A percentile compares a stretch with the other conserved stretches of the same genome.
phyloP scores from a whole-genome alignment of 2,329 filamentous ascomycete species.

The Aspergillus udagawae region DNA sequence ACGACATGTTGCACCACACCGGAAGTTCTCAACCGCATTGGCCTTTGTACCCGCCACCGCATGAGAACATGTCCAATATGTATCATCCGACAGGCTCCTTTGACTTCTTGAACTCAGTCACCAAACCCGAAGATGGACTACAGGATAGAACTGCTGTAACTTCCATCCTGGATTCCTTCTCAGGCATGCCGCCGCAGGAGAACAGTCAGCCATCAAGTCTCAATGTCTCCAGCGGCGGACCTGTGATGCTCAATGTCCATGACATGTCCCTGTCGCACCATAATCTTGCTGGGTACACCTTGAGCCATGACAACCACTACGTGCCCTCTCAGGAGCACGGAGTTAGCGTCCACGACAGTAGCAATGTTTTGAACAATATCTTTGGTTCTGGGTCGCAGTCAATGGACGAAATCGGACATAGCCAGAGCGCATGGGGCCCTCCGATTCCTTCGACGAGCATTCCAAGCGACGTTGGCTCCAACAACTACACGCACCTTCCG shows the following conservation, averaged over 20 bases:
- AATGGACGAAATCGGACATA: constrained; percentile 33
- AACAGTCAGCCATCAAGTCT: constrained; percentile 29
- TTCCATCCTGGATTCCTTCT: constrained; percentile 34
- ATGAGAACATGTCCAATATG: constrained; percentile 32
- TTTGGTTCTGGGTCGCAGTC: constrained; percentile 29
- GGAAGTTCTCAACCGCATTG: constrained; percentile 30
- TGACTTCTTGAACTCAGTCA: constrained; percentile 33
- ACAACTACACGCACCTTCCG: constrained; percentile 31
- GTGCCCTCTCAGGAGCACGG: constrained; percentile 28
- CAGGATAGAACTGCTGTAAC: constrained; percentile 32
- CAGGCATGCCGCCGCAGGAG: constrained; percentile 27
- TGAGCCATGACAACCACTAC: constrained; percentile 32
- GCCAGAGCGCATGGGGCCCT: constrained; percentile 25
- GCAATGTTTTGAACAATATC: constrained; percentile 29
- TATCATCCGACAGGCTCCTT: constrained; percentile 29
- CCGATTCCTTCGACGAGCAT: constrained; percentile 25
- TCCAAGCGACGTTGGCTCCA: constrained; percentile 26
- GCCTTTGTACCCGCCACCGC: constrained; percentile 32
- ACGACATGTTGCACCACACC: constrained; percentile 30
- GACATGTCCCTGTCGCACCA: constrained; percentile 32
- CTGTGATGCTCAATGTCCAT: constrained; percentile 34
- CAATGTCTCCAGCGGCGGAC: constrained; percentile 23
- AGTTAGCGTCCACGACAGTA: constrained; percentile 29
- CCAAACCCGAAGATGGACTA: constrained; percentile 31
- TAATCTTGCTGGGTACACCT: constrained; percentile 25